Evolutionary conservation across 257 asterid genomes (phyloP).

Genomic region (Buddleja alternifolia): DNA sequence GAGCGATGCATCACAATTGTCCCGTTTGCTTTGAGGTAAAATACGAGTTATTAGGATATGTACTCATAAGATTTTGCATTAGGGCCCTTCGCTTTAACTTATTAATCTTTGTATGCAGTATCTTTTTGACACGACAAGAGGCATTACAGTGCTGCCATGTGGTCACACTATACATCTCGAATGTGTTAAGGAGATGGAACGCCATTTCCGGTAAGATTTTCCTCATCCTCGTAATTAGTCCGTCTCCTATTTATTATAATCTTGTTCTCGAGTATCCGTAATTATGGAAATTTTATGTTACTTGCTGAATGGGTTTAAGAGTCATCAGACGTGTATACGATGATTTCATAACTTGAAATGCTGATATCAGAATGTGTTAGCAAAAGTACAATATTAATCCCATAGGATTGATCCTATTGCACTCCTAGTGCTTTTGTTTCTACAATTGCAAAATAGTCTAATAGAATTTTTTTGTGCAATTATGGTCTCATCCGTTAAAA

Average conservation of each 20-base stretch:
- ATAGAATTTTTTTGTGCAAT: too few species aligned
- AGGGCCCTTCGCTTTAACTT: neutral
- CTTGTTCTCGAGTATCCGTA: neutral
- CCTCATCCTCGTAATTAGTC: neutral
- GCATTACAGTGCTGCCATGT: conserved; percentile 55
- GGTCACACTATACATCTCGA: conserved; percentile 78
- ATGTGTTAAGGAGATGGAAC: conserved; percentile 66
- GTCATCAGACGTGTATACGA: too few species aligned
- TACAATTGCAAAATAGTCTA: too few species aligned
- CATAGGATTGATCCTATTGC: too few species aligned
- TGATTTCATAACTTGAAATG: too few species aligned
- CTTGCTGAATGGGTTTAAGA: too few species aligned
- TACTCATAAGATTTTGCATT: neutral
- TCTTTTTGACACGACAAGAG: conserved; percentile 61
- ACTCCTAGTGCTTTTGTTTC: too few species aligned
- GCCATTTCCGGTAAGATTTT: conserved; percentile 49
- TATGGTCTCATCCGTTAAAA: too few species aligned
- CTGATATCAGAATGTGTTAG: too few species aligned
- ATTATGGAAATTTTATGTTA: neutral
- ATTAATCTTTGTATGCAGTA: conserved; percentile 41
- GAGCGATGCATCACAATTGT: conserved; percentile 82
- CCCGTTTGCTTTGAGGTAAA: conserved; percentile 82
- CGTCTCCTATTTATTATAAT: neutral
- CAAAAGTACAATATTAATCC: too few species aligned
- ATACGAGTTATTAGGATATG: neutral